A percentile compares a stretch with the other conserved stretches of the same genome.
phyloP scores from a whole-genome alignment of 208 protist species.

The Herpetomonas tarakana region DNA sequence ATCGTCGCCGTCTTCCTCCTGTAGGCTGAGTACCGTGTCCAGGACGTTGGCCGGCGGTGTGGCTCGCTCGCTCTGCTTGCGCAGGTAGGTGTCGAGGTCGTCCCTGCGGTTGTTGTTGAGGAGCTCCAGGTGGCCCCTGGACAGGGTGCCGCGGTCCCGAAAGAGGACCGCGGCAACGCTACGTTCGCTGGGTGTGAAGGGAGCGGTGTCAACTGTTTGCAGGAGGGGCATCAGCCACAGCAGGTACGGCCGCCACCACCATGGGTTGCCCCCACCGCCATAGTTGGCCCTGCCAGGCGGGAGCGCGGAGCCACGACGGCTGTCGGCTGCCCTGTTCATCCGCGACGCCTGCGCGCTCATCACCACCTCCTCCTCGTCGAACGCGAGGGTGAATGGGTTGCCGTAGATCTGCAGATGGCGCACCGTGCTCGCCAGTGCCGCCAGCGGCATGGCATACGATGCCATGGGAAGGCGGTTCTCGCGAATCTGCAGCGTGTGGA shows the following conservation, averaged over 20 bases:
- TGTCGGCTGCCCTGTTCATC: background rate
- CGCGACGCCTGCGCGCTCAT: background rate
- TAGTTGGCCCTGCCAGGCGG: background rate
- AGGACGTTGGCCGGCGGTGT: constrained; percentile 17
- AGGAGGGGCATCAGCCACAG: constrained; percentile 70
- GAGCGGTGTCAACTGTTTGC: constrained; percentile 37
- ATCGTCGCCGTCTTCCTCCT: constrained; percentile 16
- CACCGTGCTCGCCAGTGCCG: constrained; percentile 59
- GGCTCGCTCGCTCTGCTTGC: constrained; percentile 18
- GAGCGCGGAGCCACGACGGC: constrained; percentile 5
- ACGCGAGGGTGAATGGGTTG: constrained; percentile 51
- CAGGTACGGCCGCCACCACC: constrained; percentile 63
- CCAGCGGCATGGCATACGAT: constrained; percentile 45
- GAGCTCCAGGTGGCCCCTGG: constrained; percentile 35
- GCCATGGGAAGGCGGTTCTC: constrained; percentile 40
- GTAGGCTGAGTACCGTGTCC: constrained; percentile 14
- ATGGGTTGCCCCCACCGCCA: background rate
- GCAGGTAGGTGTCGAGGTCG: constrained; percentile 63
- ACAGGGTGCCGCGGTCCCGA: constrained; percentile 43
- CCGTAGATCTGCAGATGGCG: constrained; percentile 40
- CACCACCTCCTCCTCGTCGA: background rate
- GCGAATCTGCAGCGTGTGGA: constrained; percentile 46
- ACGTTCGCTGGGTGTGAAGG: constrained; percentile 43
- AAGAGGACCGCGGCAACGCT: constrained; percentile 52
- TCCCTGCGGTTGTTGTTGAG: constrained; percentile 56